Base-by-base conservation (phyloP, 345 rosid species). In the Psidium guajava region DNA sequence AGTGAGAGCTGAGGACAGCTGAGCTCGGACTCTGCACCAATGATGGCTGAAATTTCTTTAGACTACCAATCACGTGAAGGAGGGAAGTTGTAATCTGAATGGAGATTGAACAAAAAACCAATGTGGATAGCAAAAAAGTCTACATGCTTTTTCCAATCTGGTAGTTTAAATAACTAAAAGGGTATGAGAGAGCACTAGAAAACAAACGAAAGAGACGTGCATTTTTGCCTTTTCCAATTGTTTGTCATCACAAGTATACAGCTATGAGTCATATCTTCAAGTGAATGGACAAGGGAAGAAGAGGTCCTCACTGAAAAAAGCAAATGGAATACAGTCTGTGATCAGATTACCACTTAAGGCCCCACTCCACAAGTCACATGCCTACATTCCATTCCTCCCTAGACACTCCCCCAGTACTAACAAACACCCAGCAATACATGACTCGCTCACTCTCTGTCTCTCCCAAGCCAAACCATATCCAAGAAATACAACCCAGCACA, bases 321-420 rank as follows among this genome's bases (percentile, higher is more conserved):
- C 75, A 90, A 87, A 88, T 95, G 97, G 97, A 88, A 88, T 90
- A 92, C 97, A 95, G 94, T 86, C 95, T 92, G 96, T 89, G 90
- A 42, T 25, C 88, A 83, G 84, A 80, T 85, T 32, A 59, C 86
- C 56, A n/a, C 11, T 40, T 7, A n/a, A 81, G 54, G 25, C 24
- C 18, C 56, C 83, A 81, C 56, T 53, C 40, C 36, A 50, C 83
- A 50, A 24, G 55, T 47, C 54, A 53, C 53, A 50, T 82, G 86
- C 87, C 87, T 88, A 85, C 74, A 84, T 50, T n/a, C 44, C 82
- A 22, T 87, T 83, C 22, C 83, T 22, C 81, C 22, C 82, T 9
- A 15, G 42, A 3, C 75, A 9, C 80, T 36, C 47, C 80, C 47
- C 80, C 4, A 36, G 6, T 11, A 8, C 47, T 9, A 21, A 69